Evolutionary conservation across 1,284 basidiomycete species (phyloP), one percentile per base, ranked within the genome.

Genomic region (Trametes versicolor): DNA sequence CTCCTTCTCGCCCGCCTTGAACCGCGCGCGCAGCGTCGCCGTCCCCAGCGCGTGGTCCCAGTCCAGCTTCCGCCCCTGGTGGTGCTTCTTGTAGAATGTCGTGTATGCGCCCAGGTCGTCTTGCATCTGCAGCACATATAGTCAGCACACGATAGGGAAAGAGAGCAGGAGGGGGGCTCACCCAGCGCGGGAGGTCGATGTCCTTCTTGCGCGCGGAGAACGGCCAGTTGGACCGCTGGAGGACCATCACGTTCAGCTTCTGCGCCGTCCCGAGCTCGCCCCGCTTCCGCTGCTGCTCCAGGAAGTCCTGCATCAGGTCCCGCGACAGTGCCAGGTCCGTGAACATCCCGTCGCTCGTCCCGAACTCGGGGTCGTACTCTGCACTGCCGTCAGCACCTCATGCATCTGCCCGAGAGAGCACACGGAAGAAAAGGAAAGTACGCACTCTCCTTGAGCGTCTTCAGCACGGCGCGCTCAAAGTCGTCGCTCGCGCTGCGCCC

Each of bases 361-460:
- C 89, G 65, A 97, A 97, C 58, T 94, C 94, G 6, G 94, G 89
- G 72, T 97, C 96, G 69, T 95, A 96, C 59, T 91, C 94, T 92
- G 70, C 39, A 21, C 39, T 34, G 7, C 2, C 29, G 50, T 2
- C 8, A 45, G 21, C 10, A 21, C n/a, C n/a, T n/a, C n/a, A n/a
- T n/a, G n/a, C n/a, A n/a, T n/a, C n/a, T n/a, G n/a, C n/a, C n/a
- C n/a, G n/a, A n/a, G n/a, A n/a, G n/a, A n/a, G n/a, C n/a, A n/a
- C n/a, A 47, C 12, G 12, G 41, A 47, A 2, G 39, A 25, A 27
- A 12, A 36, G 39, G 25, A 41, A 17, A 49, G 23, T 10, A 83
- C 91, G 67, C 71, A 94, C 95, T 81, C 70, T 95, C 90, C 80
- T 95, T 95, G 69, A 99, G 83, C 78, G 92, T 94, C 77, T 93